Percentiles rank a stretch among this genome's conserved stretches.
These are phyloP conservation scores for Microcyclosporella mali DNA, from an alignment of 2,329 filamentous ascomycete species.

Conservation along the genomic window DNA sequence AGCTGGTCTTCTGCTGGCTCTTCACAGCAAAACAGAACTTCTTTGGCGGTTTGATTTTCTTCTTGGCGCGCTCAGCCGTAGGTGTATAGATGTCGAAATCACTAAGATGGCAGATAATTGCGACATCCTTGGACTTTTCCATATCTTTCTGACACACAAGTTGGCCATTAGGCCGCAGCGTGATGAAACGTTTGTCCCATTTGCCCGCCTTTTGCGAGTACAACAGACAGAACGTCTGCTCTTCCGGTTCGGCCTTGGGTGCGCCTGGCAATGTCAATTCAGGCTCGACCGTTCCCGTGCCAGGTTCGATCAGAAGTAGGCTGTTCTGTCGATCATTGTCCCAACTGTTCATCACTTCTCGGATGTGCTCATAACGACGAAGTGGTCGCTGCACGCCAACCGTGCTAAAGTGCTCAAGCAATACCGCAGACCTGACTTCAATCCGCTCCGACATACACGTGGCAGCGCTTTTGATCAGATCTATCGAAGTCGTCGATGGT, in stretches of 20 bases:
- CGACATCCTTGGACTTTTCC: conserved; percentile 57
- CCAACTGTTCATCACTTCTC: conserved; percentile 91
- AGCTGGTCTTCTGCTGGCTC: conserved; percentile 78
- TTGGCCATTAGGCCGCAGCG: conserved; percentile 67
- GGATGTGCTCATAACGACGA: conserved; percentile 76
- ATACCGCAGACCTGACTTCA: conserved; percentile 58
- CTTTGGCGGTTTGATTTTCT: conserved; percentile 75
- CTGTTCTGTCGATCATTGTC: conserved; percentile 72
- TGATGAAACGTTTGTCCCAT: conserved; percentile 82
- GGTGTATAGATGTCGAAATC: conserved; percentile 90
- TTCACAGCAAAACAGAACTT: conserved; percentile 82
- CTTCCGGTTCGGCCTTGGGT: conserved; percentile 56
- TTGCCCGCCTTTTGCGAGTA: conserved; percentile 76
- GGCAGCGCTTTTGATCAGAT: conserved; percentile 64
- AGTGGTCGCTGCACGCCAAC: conserved; percentile 76
- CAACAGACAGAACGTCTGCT: conserved; percentile 65
- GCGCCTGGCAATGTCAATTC: conserved; percentile 63
- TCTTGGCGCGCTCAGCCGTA: conserved; percentile 60
- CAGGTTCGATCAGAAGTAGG: conserved; percentile 58
- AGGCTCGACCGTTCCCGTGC: conserved; percentile 46
- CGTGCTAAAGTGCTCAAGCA: conserved; percentile 69
- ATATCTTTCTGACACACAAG: conserved; percentile 64
- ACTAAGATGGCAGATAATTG: conserved; percentile 73
- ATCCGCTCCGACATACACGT: conserved; percentile 59
- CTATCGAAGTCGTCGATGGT: conserved; percentile 65